Evolutionary conservation across 805 yeast species (phyloP), one percentile per base, ranked within the genome.

Genomic region (Candida nonsorbophila): DNA sequence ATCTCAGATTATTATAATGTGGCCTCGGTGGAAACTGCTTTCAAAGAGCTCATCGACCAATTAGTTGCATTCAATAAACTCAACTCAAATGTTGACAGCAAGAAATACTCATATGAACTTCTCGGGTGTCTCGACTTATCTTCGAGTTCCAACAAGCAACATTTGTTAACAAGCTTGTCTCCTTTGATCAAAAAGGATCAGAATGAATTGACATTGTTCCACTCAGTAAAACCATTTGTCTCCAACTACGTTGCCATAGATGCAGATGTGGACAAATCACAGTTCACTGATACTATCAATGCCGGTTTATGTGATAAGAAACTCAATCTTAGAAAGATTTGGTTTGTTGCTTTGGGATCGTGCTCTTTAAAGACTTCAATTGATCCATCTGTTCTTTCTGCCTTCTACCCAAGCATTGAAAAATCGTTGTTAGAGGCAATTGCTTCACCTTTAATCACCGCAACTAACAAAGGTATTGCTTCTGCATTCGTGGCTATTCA

Each of bases 291-390:
- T 12, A 38, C 45, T 25, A 49, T 84, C 18, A 55, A 53, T n/a
- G 54, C 63, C 11, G 96, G 96, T 1, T 56, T 86, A 9, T 49
- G 55, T 9, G 88, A 84, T 21, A 69, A 82, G 43, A 84, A 83
- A 40, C 53, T 69, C 8, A 71, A 71, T 18, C 53, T 84, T 14
- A 72, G 81, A 41, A 75, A 74, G 45, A 56, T 74, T 13, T 90
- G 97, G 97, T 67, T 70, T 32, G 46, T 65, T 20, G 53, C 72
- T 20, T 45, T 81, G 10, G 79, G 75, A 4, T 40, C 49, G 1
- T 40, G 49, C 5, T 28, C 67, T 3, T 29, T 45, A 17, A 21
- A 24, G 7, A 27, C 34, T 6, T 29, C 34, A 16, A 8, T 26
- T 10, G 32, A 11, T 9, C 32, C 12, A 21, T 54, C 65, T 26